Percentiles rank a stretch among this genome's conserved stretches.
These are phyloP conservation scores for Yarrowia keelungensis DNA, from an alignment of 805 yeast species.

Conservation along the genomic window DNA sequence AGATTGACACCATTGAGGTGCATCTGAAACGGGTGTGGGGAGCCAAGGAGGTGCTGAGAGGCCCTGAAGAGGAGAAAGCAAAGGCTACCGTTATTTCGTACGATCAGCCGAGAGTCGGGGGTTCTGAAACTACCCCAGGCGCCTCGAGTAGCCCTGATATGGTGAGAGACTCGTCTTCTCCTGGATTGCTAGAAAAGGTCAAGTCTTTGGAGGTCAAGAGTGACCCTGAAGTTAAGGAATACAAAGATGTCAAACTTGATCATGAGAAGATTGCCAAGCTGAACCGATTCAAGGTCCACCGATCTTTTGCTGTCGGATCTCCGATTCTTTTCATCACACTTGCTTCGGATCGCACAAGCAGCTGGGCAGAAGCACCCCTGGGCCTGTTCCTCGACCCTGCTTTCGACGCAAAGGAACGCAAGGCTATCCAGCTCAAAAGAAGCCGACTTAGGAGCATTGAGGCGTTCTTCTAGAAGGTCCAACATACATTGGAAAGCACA, in stretches of 20 bases:
- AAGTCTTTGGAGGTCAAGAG: conserved; percentile 3
- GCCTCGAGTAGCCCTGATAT: conserved; percentile 6
- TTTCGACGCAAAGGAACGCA: conserved; percentile 22
- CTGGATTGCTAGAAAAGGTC: conserved; percentile 2
- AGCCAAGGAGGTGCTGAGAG: background rate
- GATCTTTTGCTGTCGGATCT: background rate
- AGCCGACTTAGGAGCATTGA: background rate
- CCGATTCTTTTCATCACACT: conserved; percentile 3
- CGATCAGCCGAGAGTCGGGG: background rate
- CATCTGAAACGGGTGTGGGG: conserved; percentile 8
- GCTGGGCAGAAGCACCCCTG: conserved; percentile 3
- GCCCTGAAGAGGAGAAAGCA: background rate
- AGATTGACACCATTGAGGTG: conserved; percentile 13
- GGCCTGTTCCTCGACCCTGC: conserved; percentile 33
- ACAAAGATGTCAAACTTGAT: background rate
- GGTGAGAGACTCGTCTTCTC: background rate
- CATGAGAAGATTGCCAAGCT: background rate
- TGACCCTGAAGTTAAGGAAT: background rate
- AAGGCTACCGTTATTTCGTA: conserved; percentile 7
- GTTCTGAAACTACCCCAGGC: background rate
- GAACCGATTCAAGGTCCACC: conserved; percentile 6
- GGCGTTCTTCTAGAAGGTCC: background rate
- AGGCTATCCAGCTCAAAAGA: background rate
- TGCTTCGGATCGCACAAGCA: background rate
- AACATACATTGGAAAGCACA: background rate